These are phyloP conservation scores for Lolium rigidum DNA, from an alignment of 176 grass and related monocot species.

Conservation along the genomic window DNA sequence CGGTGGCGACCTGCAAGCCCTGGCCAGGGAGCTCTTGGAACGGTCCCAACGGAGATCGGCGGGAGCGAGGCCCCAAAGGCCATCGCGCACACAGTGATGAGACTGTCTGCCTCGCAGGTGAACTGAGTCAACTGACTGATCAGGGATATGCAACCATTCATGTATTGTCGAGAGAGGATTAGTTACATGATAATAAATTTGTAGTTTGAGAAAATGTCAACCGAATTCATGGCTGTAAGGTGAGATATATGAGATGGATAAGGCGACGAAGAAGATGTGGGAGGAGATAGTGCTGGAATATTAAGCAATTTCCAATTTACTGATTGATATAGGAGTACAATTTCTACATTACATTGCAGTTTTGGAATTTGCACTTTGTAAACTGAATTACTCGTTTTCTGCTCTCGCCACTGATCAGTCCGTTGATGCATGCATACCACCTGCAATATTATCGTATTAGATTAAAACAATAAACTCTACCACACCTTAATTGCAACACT, in stretches of 20 bases:
- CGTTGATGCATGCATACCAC: constrained; percentile 18
- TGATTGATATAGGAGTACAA: not conserved
- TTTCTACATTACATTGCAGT: not conserved
- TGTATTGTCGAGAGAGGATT: not conserved
- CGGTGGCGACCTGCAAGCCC: not conserved
- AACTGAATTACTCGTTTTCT: constrained; percentile 2
- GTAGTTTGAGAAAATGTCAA: not conserved
- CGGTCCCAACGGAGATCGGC: not conserved
- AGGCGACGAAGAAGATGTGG: not conserved
- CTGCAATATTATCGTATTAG: not conserved
- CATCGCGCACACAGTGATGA: not conserved
- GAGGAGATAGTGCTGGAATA: not conserved
- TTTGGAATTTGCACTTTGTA: not conserved
- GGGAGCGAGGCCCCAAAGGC: not conserved
- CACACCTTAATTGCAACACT: constrained; percentile 4
- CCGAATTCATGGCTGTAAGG: not conserved
- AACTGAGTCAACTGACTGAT: not conserved
- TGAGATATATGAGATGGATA: not conserved
- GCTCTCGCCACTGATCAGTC: not conserved
- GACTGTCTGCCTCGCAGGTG: not conserved
- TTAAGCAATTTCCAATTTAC: not conserved
- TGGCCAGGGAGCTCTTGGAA: not conserved
- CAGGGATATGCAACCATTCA: not conserved
- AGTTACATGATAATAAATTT: not conserved
- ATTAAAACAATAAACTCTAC: not conserved